Base-by-base conservation (phyloP, 1,284 basidiomycete genomes). In the Chondrostereum purpureum region DNA sequence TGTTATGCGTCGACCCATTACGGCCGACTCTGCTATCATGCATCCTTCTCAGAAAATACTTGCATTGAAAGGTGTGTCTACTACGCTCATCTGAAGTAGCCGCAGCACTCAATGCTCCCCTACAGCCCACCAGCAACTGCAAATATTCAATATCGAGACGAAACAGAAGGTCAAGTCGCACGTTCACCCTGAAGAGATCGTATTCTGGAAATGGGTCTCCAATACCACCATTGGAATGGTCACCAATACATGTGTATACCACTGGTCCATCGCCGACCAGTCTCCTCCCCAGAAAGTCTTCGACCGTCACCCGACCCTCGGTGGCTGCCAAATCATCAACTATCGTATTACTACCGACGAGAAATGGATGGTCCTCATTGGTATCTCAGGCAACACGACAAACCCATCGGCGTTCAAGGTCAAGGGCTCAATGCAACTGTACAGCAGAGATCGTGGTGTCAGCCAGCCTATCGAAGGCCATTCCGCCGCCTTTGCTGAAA, bases 381-480 rank as follows among this genome's bases (percentile, higher is more conserved):
- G 96, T 47, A 99, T 99, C 58, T 87, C 92, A 3, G 91, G 92
- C 46, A 99, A 99, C 70, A 78, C 91, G 8, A 85, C 81, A 42
- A 94, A 88, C 63, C 92, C 89, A 39, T 88, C 80, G 47, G 92
- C 86, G 5, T 99, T 98, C 85, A 98, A 96, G 70, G 89, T 97
- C 64, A 97, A 97, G 72, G 94, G 94, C 34, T 78, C 89, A 4
- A 94, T 97, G 85, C 94, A 97, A 64, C 72, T 97, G 42, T 99
- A 93, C 72, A 92, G 84, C 72, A 78, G 75, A 58, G 88, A 88
- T 55, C 80, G 96, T 16, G 89, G 86, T n/a, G 93, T 99, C 55
- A 94, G 89, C 58, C 96, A 99, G 67, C 92, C 95, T 37, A 99
- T 99, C 53, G 96, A 99, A 62, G 96, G 96, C 11, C 96, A 99